phyloP scores from a whole-genome alignment of 2,329 filamentous ascomycete genomes.

The Tricladium varicosporioides region DNA sequence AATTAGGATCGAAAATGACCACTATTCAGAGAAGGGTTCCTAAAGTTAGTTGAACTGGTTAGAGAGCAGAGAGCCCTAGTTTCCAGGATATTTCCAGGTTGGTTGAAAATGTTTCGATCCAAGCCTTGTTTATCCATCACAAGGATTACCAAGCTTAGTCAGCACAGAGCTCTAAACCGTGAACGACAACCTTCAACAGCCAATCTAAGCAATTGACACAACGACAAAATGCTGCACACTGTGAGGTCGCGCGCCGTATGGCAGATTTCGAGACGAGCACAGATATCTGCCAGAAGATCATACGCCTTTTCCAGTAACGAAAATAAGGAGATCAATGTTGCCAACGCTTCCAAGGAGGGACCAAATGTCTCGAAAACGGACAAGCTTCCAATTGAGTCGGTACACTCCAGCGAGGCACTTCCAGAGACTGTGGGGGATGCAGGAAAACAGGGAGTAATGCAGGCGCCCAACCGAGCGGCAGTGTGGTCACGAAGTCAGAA shows the following conservation, averaged over 20 bases:
- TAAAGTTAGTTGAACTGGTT: neutral
- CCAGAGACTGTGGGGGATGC: constrained; percentile 51
- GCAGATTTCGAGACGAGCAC: constrained; percentile 37
- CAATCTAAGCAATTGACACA: constrained; percentile 27
- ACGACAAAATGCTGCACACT: constrained; percentile 42
- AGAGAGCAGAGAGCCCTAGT: neutral
- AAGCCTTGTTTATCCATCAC: neutral
- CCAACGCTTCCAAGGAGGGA: constrained; percentile 45
- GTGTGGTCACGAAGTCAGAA: constrained; percentile 88
- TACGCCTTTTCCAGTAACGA: constrained; percentile 51
- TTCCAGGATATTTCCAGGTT: neutral
- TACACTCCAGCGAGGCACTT: constrained; percentile 49
- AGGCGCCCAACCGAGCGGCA: constrained; percentile 81
- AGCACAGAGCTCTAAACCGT: constrained; percentile 2
- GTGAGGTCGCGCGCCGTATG: constrained; percentile 39
- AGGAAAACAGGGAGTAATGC: constrained; percentile 39
- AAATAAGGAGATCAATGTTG: constrained; percentile 33
- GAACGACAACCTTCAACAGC: constrained; percentile 11
- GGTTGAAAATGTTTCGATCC: constrained; percentile 3
- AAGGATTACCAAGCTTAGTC: constrained; percentile 11
- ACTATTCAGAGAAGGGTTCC: neutral
- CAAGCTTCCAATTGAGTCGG: constrained; percentile 49
- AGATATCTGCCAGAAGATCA: constrained; percentile 23
- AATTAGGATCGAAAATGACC: neutral
- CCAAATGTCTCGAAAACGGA: constrained; percentile 61